phyloP scores from a whole-genome alignment of 2,329 filamentous ascomycete species.

The Xylaria sp. region DNA sequence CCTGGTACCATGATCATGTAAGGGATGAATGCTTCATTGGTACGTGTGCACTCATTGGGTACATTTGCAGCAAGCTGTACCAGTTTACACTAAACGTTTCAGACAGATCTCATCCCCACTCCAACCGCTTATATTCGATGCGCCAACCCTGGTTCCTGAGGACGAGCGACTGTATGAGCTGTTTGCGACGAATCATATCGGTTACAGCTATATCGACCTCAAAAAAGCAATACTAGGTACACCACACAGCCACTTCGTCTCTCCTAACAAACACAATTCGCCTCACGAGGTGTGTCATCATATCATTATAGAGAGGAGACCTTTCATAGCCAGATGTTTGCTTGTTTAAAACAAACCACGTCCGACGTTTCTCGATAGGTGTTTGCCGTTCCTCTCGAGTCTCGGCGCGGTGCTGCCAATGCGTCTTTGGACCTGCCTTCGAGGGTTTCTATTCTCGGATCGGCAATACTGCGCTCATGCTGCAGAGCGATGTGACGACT shows the following conservation, averaged over 20 bases:
- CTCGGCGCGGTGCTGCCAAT: conserved; percentile 17
- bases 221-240: background rate
- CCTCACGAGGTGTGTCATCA: background rate
- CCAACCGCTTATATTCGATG: conserved; percentile 27
- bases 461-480: conserved; percentile 51
- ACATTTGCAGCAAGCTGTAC: conserved; percentile 33
- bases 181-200: conserved; percentile 19
- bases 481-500: conserved; percentile 49
- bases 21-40: background rate
- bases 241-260: no score
- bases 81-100: conserved; percentile 31
- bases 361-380: background rate
- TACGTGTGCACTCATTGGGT: conserved; percentile 27
- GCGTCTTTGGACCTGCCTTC: conserved; percentile 5
- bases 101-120: conserved; percentile 30
- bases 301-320: background rate
- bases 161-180: conserved; percentile 8
- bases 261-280: background rate
- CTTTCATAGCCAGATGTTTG: background rate
- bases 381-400: background rate
- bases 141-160: conserved; percentile 13
- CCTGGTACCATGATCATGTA: background rate
- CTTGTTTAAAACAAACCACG: background rate
- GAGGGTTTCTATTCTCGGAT: conserved; percentile 51
- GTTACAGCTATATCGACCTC: background rate